phyloP scores from a whole-genome alignment of 139 green algal genomes.

The Chlorella sorokiniana region DNA sequence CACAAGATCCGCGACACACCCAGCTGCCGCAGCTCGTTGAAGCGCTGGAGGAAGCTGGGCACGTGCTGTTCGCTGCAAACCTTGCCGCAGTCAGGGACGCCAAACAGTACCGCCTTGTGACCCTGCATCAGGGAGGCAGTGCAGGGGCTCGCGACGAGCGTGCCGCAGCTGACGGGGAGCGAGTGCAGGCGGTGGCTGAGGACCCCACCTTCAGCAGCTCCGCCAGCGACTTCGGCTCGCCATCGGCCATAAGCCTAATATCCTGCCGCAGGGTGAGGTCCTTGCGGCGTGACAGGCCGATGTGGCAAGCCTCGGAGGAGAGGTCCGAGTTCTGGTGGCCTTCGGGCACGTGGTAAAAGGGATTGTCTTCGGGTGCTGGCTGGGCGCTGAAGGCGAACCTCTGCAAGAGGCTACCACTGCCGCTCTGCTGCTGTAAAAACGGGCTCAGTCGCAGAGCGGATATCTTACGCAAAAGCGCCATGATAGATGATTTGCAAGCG shows the following conservation, averaged over 20 bases:
- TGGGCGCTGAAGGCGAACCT: slow-evolving; percentile 18
- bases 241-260: slow-evolving; percentile 35
- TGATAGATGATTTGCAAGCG: not conserved
- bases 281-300: slow-evolving; percentile 42
- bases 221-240: slow-evolving; percentile 27
- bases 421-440: not conserved
- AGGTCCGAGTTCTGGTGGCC: slow-evolving; percentile 58
- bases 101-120: slow-evolving; percentile 49
- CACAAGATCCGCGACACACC: slow-evolving; percentile 52
- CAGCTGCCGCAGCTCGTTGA: slow-evolving; percentile 41
- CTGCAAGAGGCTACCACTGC: slow-evolving; percentile 13
- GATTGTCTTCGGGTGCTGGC: not conserved
- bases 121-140: slow-evolving; percentile 36
- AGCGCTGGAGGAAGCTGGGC: slow-evolving; percentile 45
- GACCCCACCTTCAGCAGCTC: slow-evolving; percentile 51
- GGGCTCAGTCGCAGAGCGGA: not conserved
- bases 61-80: slow-evolving; percentile 57
- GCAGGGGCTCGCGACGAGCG: no score
- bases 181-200: not conserved
- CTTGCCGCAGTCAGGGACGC: slow-evolving; percentile 59
- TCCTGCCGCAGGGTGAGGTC: slow-evolving; percentile 55
- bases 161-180: not conserved
- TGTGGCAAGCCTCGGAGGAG: slow-evolving; percentile 47
- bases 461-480: not conserved
- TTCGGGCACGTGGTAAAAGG: slow-evolving; percentile 39